Conservation (phyloP, 2,329 filamentous ascomycete species). For the Aspergillus cejpii region DNA sequence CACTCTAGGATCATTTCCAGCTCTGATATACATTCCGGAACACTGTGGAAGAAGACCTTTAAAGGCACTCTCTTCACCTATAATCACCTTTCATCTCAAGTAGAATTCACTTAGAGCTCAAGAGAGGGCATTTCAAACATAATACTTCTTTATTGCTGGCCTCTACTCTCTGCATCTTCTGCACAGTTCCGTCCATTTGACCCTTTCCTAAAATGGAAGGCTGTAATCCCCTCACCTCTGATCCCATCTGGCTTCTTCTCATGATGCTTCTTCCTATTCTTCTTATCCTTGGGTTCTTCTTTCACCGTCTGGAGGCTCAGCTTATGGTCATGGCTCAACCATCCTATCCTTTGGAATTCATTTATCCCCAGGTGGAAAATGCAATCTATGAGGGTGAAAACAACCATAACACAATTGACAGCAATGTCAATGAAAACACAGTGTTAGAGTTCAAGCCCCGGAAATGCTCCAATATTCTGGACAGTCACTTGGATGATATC, state of each 20-base stretch:
- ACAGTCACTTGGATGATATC: conserved; percentile 17
- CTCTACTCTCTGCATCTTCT: not conserved
- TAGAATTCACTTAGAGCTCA: not conserved
- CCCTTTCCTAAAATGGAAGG: conserved; percentile 16
- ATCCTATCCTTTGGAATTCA: not conserved
- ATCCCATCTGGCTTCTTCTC: not conserved
- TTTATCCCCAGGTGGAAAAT: not conserved
- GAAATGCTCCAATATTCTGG: conserved; percentile 8
- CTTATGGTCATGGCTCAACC: not conserved
- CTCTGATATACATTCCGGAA: not conserved
- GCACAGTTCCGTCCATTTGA: not conserved
- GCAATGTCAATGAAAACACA: not conserved
- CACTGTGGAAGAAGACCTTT: not conserved
- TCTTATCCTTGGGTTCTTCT: not conserved
- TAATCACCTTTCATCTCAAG: not conserved
- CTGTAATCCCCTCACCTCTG: not conserved
- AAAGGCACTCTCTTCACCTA: not conserved
- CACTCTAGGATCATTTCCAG: not conserved
- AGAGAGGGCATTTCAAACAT: not conserved
- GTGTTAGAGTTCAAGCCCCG: not conserved
- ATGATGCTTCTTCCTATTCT: not conserved
- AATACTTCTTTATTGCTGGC: not conserved
- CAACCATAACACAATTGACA: not conserved
- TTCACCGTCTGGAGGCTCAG: not conserved
- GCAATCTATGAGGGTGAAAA: not conserved